phyloP scores from a whole-genome alignment of 129 eudicot species.

The Saposhnikovia divaricata region DNA sequence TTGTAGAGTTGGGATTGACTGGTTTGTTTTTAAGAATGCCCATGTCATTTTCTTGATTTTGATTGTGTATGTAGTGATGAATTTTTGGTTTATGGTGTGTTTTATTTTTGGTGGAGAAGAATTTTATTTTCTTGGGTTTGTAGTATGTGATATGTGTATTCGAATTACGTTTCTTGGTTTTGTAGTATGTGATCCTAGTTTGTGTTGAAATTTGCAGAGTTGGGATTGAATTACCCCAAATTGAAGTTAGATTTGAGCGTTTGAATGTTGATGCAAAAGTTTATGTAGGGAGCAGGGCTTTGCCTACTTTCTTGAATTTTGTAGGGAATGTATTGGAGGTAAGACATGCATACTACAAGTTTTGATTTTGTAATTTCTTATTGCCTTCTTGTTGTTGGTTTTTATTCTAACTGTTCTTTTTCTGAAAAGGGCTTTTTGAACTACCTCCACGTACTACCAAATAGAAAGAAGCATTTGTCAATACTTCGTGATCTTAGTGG shows the following conservation, averaged over 20 bases:
- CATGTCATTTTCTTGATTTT: no score
- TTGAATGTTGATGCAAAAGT: conserved; percentile 57
- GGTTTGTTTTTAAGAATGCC: no score
- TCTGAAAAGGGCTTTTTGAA: conserved; percentile 33
- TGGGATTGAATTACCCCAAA: conserved; percentile 61
- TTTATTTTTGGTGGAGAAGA: neutral
- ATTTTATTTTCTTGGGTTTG: neutral
- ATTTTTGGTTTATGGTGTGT: no score
- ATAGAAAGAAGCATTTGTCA: conserved; percentile 45
- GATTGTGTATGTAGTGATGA: no score
- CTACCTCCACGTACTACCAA: conserved; percentile 41
- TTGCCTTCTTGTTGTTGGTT: neutral
- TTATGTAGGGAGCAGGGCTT: conserved; percentile 59
- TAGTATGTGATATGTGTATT: neutral
- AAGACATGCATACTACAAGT: neutral
- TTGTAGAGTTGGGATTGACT: neutral
- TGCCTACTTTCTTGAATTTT: conserved; percentile 68
- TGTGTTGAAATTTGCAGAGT: conserved; percentile 39
- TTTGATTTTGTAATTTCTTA: neutral
- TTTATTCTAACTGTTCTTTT: neutral
- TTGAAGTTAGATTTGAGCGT: conserved; percentile 79
- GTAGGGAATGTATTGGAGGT: conserved; percentile 47
- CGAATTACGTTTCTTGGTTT: neutral
- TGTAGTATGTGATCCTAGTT: neutral
- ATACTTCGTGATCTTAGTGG: conserved; percentile 71